Conservation (phyloP, 129 eudicot species). For the Glebionis coronaria region DNA sequence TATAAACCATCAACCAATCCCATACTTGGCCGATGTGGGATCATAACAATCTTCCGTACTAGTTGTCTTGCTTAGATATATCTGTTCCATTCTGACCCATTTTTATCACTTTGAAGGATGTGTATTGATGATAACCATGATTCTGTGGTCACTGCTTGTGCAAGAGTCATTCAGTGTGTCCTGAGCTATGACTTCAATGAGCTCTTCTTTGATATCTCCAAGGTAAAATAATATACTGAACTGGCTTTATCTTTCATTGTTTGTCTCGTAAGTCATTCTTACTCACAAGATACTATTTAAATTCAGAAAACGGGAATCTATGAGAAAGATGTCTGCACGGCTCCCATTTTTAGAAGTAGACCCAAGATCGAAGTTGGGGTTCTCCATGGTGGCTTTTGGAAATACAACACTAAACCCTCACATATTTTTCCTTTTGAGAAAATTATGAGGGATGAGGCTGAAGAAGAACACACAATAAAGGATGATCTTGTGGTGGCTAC, state of each 20-base stretch:
- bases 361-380: constrained; percentile 78
- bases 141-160: constrained; percentile 85
- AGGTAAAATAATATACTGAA: constrained; percentile 39
- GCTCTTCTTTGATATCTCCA: constrained; percentile 53
- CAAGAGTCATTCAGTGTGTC: constrained; percentile 67
- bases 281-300: constrained; percentile 19
- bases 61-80: not conserved
- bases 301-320: constrained; percentile 57
- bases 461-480: constrained; percentile 78
- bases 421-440: constrained; percentile 55
- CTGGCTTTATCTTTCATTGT: constrained; percentile 1
- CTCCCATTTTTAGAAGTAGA: constrained; percentile 86
- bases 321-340: constrained; percentile 58
- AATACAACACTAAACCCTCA: constrained; percentile 83
- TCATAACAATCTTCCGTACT: too few species aligned
- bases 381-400: constrained; percentile 94
- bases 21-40: too few species aligned
- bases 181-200: constrained; percentile 74
- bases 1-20: too few species aligned
- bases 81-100: not conserved
- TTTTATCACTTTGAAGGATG: constrained; percentile 51
- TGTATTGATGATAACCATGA: constrained; percentile 89
- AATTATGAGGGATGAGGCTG: constrained; percentile 37
- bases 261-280: not conserved
- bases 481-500: constrained; percentile 88